A percentile compares a stretch with the other conserved stretches of the same genome.
phyloP scores from a whole-genome alignment of 78 protist species.

The Corallochytrium limacisporum region DNA sequence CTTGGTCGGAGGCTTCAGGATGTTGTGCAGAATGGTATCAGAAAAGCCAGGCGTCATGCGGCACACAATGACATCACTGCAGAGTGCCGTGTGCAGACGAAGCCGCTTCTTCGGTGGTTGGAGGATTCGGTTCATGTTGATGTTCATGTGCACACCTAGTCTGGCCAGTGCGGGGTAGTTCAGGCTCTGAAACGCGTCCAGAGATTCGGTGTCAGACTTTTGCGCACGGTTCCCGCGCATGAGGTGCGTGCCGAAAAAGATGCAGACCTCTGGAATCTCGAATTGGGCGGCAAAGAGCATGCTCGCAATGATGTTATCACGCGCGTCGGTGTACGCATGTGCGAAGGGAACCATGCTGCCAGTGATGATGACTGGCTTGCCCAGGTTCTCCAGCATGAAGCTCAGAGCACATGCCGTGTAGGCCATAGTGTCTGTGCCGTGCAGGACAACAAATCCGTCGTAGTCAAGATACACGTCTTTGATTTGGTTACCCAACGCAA shows the following conservation, averaged over 20 bases:
- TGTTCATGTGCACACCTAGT: constrained; percentile 14
- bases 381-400: constrained; percentile 69
- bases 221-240: constrained; percentile 38
- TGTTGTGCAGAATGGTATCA: background rate
- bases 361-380: constrained; percentile 68
- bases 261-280: constrained; percentile 47
- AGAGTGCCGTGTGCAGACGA: background rate
- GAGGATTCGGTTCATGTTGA: background rate
- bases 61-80: background rate
- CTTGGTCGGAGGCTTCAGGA: background rate
- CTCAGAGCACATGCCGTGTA: constrained; percentile 63
- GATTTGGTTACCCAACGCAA: background rate
- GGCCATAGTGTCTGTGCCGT: constrained; percentile 27
- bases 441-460: constrained; percentile 19
- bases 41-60: constrained; percentile 17
- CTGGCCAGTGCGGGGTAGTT: constrained; percentile 43
- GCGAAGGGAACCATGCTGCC: constrained; percentile 75
- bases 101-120: constrained; percentile 8
- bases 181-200: constrained; percentile 31
- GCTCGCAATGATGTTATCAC: background rate
- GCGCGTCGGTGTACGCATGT: constrained; percentile 8
- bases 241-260: constrained; percentile 40
- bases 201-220: background rate
- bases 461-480: background rate
- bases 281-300: background rate